Percentiles rank a stretch among this genome's conserved stretches.
phyloP scores from a whole-genome alignment of 2,329 filamentous ascomycete species.

The Talaromyces rugulosus region DNA sequence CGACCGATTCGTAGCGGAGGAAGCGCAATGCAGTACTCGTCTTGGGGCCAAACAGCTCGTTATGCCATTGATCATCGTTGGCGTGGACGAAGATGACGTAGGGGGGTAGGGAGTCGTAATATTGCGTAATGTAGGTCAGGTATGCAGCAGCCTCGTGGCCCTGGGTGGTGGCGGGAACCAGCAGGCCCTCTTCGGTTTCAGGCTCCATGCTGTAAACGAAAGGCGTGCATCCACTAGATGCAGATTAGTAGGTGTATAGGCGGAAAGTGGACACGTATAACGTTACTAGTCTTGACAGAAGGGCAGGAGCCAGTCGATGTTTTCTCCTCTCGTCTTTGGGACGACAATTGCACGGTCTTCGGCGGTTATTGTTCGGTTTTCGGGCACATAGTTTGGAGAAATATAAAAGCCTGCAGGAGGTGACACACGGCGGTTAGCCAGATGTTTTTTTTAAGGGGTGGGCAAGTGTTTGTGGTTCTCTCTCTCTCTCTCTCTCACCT shows the following conservation, averaged over 20 bases:
- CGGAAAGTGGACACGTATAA: not conserved
- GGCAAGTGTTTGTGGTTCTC: not conserved
- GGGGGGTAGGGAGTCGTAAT: slow-evolving; percentile 57
- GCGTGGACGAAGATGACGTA: slow-evolving; percentile 60
- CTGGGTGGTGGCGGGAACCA: slow-evolving; percentile 31
- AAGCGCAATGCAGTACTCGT: slow-evolving; percentile 25
- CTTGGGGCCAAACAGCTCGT: slow-evolving; percentile 42
- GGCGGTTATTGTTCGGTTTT: slow-evolving; percentile 6
- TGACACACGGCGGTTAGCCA: not conserved
- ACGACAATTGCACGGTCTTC: slow-evolving; percentile 10
- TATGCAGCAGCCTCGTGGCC: slow-evolving; percentile 63
- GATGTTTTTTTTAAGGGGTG: not conserved
- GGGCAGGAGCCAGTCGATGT: slow-evolving; percentile 10
- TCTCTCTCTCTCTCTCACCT: not conserved
- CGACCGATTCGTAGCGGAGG: slow-evolving; percentile 34
- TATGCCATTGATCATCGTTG: slow-evolving; percentile 55
- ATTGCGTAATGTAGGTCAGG: slow-evolving; percentile 58
- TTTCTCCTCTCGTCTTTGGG: slow-evolving; percentile 8
- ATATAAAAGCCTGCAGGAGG: slow-evolving; percentile 1
- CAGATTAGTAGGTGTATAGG: not conserved
- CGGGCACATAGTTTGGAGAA: slow-evolving; percentile 1
- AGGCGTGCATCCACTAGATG: slow-evolving; percentile 14
- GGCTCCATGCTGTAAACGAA: slow-evolving; percentile 27
- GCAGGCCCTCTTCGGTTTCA: slow-evolving; percentile 19
- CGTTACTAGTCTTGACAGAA: slow-evolving; percentile 12